phyloP scores from a whole-genome alignment of 2,329 filamentous ascomycete species.

The Phaeosphaeriaceae sp. region DNA sequence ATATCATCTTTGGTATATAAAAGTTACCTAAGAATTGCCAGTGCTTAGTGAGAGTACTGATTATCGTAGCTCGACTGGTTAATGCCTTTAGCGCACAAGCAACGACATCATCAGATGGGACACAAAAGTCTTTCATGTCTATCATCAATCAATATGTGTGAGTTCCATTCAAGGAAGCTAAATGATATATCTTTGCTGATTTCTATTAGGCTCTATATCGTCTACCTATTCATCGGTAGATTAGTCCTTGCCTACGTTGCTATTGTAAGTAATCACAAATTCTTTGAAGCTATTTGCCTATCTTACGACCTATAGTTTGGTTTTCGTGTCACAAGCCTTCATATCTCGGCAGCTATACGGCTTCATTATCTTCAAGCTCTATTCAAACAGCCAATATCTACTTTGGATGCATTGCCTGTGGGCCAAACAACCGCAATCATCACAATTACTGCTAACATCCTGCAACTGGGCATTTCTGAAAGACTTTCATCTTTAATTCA shows the following conservation, averaged over 20 bases:
- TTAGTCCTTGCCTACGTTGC: slow-evolving; percentile 62
- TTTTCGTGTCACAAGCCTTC: slow-evolving; percentile 33
- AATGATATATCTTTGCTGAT: not conserved
- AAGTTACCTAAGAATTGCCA: slow-evolving; percentile 29
- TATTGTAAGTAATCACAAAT: slow-evolving; percentile 49
- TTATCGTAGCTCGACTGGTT: slow-evolving; percentile 20
- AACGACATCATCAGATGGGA: slow-evolving; percentile 3
- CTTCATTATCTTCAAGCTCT: slow-evolving; percentile 31
- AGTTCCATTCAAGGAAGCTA: not conserved
- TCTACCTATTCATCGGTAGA: slow-evolving; percentile 64
- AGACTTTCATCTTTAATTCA: slow-evolving; percentile 34
- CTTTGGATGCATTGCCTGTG: slow-evolving; percentile 32
- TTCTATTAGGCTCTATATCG: slow-evolving; percentile 50
- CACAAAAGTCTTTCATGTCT: slow-evolving; percentile 12
- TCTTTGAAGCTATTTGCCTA: not conserved
- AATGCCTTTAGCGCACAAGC: slow-evolving; percentile 16
- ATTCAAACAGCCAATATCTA: slow-evolving; percentile 30
- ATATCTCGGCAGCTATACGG: slow-evolving; percentile 34
- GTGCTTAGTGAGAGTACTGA: not conserved
- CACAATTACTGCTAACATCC: slow-evolving; percentile 32
- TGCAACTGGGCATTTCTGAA: slow-evolving; percentile 40
- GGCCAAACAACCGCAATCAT: slow-evolving; percentile 38
- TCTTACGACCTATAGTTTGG: slow-evolving; percentile 25
- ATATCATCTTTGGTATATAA: slow-evolving; percentile 59
- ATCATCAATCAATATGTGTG: slow-evolving; percentile 29